Base-by-base conservation (phyloP, 805 yeast species). In the Candida broadrunensis region DNA sequence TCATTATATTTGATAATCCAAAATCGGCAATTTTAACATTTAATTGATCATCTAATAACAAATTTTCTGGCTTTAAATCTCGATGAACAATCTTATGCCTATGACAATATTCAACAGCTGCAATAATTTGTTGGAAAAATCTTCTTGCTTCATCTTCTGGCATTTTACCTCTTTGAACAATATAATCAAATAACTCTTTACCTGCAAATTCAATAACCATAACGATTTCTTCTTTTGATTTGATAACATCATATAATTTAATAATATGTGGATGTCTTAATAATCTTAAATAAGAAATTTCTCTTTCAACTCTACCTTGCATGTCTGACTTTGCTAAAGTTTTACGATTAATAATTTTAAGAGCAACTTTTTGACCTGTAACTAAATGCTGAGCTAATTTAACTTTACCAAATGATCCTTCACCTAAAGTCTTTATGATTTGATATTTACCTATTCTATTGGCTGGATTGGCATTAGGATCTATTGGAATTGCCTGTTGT, bases 191-290 rank as follows among this genome's bases (percentile, higher is more conserved):
- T 54, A 91, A 75, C 65, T 90, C 98, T 51, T 88, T 88, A n/a
- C 96, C 96, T 1, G 97, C 98, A 58, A 78, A 91, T 65, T 91
- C 98, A 56, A 91, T 88, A 20, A 91, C 98, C 97, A 91, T 91
- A 54, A 91, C 86, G 52, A 91, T 91, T 57, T 91, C 98, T 53
- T 91, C 97, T 54, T 87, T 87, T 33, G 95, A 85, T 63, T 90
- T 90, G 60, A 91, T 90, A 33, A 91, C 98, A 61, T 91, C 98
- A 65, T 89, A 90, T 37, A 91, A 72, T 64, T 91, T 91, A 68
- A 91, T 91, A 63, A 91, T 91, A 63, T 91, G 98, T 3, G 97
- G 97, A 64, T 91, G 98, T 62, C 97, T 80, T 45, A 91, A 72
- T 42, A 91, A 72, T 41, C 97, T 72, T 49, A 91, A 71, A 60